Percentiles rank a stretch among this genome's conserved stretches.
Evolutionary conservation across 73 alveolate genomes (phyloP).

Genomic region (Tetrahymena elliotti): DNA sequence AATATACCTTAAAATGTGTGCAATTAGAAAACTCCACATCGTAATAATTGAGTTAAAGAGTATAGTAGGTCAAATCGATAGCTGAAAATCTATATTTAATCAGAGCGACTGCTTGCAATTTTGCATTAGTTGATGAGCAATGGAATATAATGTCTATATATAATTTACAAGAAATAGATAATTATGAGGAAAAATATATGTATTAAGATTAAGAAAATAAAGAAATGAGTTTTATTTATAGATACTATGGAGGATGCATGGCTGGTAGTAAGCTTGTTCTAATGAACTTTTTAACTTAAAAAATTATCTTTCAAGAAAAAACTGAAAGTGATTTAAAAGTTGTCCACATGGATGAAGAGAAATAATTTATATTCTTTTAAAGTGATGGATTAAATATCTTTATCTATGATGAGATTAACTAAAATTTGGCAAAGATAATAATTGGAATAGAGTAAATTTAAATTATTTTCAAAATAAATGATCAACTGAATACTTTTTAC

Average conservation of each 20-base stretch:
- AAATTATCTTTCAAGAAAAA: neutral
- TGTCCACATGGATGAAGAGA: neutral
- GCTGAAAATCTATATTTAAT: neutral
- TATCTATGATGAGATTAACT: too few species aligned
- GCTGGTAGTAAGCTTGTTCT: neutral
- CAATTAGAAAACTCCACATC: neutral
- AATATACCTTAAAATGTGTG: neutral
- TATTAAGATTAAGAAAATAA: neutral
- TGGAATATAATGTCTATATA: neutral
- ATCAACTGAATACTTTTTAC: too few species aligned
- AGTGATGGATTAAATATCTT: too few species aligned
- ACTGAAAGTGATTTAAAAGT: too few species aligned
- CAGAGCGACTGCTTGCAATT: neutral
- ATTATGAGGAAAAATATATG: neutral
- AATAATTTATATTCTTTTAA: too few species aligned
- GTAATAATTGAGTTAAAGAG: neutral
- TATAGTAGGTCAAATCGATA: neutral
- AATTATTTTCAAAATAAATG: too few species aligned
- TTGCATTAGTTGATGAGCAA: neutral
- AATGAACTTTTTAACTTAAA: too few species aligned
- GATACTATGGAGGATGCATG: neutral
- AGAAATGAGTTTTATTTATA: neutral
- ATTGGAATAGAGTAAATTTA: too few species aligned
- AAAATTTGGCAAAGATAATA: too few species aligned
- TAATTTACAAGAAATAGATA: too few species aligned